Evolutionary conservation across 2,329 filamentous ascomycete species (phyloP).

Genomic region (Neurospora crassa): DNA sequence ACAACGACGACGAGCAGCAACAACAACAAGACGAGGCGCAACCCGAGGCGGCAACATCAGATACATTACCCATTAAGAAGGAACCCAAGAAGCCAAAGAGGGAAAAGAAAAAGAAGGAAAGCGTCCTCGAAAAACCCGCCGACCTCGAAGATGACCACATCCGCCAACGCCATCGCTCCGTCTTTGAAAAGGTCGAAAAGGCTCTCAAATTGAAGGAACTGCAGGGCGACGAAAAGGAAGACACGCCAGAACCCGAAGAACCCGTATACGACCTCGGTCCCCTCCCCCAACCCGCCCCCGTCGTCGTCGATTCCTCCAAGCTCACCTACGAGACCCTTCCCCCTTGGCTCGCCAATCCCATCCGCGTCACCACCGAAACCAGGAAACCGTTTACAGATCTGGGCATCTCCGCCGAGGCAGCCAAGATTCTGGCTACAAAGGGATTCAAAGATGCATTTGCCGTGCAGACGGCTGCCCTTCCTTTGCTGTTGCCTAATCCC

Average conservation of each 20-base stretch:
- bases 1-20: not conserved
- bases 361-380: constrained; percentile 54
- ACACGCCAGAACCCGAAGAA: constrained; percentile 14
- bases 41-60: not conserved
- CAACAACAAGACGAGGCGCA: constrained; percentile 1
- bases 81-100: constrained; percentile 6
- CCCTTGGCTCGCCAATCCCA: constrained; percentile 67
- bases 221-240: constrained; percentile 19
- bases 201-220: constrained; percentile 34
- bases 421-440: constrained; percentile 55
- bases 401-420: constrained; percentile 50
- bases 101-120: not conserved
- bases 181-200: constrained; percentile 47
- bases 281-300: constrained; percentile 65
- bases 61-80: not conserved
- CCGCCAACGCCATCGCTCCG: constrained; percentile 33
- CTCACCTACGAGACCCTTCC: constrained; percentile 73
- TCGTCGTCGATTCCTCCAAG: constrained; percentile 44
- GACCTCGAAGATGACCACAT: constrained; percentile 19
- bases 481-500: constrained; percentile 61
- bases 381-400: constrained; percentile 53
- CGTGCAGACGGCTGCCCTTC: constrained; percentile 71
- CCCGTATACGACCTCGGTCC: constrained; percentile 63
- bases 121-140: constrained; percentile 1
- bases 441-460: constrained; percentile 66